phyloP scores from a whole-genome alignment of 345 rosid genomes.

The Eutrema yunnanense region DNA sequence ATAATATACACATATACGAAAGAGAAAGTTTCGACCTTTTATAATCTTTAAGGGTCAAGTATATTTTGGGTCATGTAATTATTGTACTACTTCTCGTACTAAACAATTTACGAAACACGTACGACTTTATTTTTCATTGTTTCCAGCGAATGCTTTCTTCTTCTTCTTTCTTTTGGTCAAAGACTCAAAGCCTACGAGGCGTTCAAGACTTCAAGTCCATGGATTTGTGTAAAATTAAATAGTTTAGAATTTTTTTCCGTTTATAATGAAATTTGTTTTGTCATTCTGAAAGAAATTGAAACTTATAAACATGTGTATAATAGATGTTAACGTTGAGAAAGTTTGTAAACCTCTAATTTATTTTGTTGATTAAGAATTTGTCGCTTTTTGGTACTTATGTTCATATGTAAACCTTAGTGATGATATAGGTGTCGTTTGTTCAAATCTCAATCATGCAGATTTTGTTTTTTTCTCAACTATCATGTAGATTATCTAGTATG shows the following conservation, averaged over 20 bases:
- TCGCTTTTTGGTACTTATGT: neutral
- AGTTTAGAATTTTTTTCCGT: neutral
- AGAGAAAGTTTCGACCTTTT: neutral
- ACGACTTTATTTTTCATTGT: neutral
- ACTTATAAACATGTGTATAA: neutral
- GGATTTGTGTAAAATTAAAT: neutral
- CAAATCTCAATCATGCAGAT: neutral
- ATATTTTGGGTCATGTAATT: neutral
- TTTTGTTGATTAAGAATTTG: neutral
- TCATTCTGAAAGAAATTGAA: neutral
- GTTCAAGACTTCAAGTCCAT: neutral
- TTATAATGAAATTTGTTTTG: neutral
- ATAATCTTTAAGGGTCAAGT: neutral
- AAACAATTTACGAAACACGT: neutral
- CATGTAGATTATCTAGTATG: neutral
- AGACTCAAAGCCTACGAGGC: neutral
- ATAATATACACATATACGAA: conserved; percentile 1
- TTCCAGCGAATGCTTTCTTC: neutral
- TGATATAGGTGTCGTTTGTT: neutral
- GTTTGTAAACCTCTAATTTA: neutral
- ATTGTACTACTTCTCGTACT: neutral
- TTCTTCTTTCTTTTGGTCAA: neutral
- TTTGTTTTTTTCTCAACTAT: neutral
- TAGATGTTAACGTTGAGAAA: neutral
- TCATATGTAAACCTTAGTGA: neutral